Evolutionary conservation across 768 basidiomycete species (phyloP), one percentile per base, ranked within the genome.

Genomic region (Trametes cubensis): DNA sequence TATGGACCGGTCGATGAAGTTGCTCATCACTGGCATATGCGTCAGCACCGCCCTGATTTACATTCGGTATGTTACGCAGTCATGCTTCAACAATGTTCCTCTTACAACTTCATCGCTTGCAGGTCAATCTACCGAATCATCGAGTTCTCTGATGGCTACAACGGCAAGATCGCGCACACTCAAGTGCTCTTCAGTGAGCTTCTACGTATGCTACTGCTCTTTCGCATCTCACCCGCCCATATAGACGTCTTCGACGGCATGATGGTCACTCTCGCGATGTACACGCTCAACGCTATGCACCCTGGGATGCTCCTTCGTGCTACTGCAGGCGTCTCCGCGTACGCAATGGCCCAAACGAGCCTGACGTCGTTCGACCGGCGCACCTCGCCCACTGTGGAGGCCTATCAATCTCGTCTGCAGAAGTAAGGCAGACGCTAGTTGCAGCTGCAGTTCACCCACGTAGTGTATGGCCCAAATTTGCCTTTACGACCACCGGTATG

Each of bases 61-160:
- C 63, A 67, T 74, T 39, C 73, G 73, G 73, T 73, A 58, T 7
- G 70, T 6, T 14, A 6, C 55, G 5, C 49, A 13, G 18, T 21
- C 34, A 46, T 58, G 10, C 28, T 18, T 44, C 7, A 39, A 61
- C 66, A 44, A 7, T 39, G 4, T 18, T 3, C 20, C 21, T 10
- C 40, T 63, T 21, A 56, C n/a, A 17, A 17, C 25, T 28, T 15
- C 1, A 25, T 17, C 66, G 26, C 20, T 28, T 15, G 0, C 75
- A 84, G 80, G 55, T 77, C 79, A 23, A 65, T 84, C 11, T 86
- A 83, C 68, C 79, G 84, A 53, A 81, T 80, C 1, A 73, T 81
- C 48, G 83, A 84, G 67, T 71, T 82, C 18, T 63, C 74, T 3
- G 75, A 81, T 50, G 84, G 84, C 0, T 87, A 82, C 81, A 58